Conservation (phyloP, 2,329 filamentous ascomycete species). For the Orbilia javanica region DNA sequence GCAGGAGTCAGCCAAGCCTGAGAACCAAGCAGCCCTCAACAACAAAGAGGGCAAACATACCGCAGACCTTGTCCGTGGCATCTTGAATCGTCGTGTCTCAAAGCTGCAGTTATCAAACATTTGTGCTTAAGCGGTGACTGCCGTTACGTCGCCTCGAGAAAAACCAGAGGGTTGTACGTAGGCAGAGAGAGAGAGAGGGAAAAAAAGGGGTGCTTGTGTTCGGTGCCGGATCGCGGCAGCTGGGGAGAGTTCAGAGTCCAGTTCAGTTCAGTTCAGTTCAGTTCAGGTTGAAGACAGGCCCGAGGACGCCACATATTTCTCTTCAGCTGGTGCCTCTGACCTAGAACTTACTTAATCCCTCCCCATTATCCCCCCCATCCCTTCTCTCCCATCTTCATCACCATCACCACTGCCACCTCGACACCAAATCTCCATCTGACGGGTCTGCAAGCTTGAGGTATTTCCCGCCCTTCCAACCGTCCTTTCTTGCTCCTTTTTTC, state of each 20-base stretch:
- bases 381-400: not conserved
- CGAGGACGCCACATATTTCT: constrained; percentile 50
- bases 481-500: not conserved
- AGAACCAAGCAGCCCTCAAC: constrained; percentile 1
- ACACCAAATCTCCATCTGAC: not conserved
- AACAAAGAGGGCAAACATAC: constrained; percentile 3
- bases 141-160: constrained; percentile 4
- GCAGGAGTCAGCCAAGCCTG: constrained; percentile 32
- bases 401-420: not conserved
- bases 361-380: constrained; percentile 12
- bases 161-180: not conserved
- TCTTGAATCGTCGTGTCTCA: constrained; percentile 8
- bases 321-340: constrained; percentile 16
- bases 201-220: constrained; percentile 8
- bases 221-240: constrained; percentile 3
- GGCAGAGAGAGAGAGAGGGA: not conserved
- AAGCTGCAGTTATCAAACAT: constrained; percentile 11
- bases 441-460: not conserved
- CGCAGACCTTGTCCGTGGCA: not conserved
- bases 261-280: not conserved
- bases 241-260: not conserved
- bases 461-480: not conserved
- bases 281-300: constrained; percentile 17
- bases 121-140: constrained; percentile 1
- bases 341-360: constrained; percentile 19